phyloP scores from a whole-genome alignment of 768 basidiomycete species.

The Tylopilus plumbeoviolaceoides region DNA sequence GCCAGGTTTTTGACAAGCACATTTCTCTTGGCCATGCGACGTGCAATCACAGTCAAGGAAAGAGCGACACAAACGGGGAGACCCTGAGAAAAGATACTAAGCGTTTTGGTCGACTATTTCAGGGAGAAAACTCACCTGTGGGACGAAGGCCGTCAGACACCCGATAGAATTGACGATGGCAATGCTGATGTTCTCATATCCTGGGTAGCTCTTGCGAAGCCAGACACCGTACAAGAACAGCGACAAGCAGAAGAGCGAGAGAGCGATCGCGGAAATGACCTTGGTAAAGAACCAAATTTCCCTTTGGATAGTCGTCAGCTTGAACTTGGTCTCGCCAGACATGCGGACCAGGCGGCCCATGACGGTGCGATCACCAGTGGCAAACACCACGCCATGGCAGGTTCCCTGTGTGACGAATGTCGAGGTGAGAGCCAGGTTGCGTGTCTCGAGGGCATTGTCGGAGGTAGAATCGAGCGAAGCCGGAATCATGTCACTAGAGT shows the following conservation, averaged over 20 bases:
- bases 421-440: constrained; percentile 46
- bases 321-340: constrained; percentile 43
- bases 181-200: constrained; percentile 32
- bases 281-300: constrained; percentile 53
- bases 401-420: constrained; percentile 41
- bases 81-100: constrained; percentile 22
- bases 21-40: constrained; percentile 45
- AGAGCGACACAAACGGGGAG: constrained; percentile 44
- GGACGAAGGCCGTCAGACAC: constrained; percentile 38
- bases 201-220: constrained; percentile 34
- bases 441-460: constrained; percentile 45
- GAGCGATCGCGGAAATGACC: constrained; percentile 41
- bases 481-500: constrained; percentile 38
- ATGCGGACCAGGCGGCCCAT: constrained; percentile 56
- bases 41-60: constrained; percentile 46
- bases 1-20: constrained; percentile 49
- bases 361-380: constrained; percentile 41
- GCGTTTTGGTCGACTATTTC: not conserved
- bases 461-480: constrained; percentile 44
- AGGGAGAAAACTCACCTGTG: constrained; percentile 28
- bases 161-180: constrained; percentile 39
- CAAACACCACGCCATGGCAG: constrained; percentile 39
- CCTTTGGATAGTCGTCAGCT: constrained; percentile 43
- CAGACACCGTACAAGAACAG: constrained; percentile 41
- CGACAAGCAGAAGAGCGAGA: constrained; percentile 38